Percentiles rank a stretch among this genome's conserved stretches.
These are phyloP conservation scores for Priceomyces medius DNA, from an alignment of 805 yeast genomes.

Conservation along the genomic window DNA sequence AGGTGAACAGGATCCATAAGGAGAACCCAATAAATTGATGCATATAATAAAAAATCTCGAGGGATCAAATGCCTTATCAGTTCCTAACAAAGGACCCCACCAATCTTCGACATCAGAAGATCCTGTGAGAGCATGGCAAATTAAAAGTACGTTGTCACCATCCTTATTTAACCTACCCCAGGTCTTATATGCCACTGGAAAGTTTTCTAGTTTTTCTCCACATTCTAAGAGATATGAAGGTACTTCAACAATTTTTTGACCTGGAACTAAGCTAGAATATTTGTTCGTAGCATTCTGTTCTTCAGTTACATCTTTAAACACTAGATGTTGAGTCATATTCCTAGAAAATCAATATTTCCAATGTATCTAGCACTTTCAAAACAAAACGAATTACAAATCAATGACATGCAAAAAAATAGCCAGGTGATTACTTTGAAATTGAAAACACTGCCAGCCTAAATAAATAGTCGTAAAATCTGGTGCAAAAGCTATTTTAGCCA, in stretches of 20 bases:
- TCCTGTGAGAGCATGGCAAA: constrained; percentile 95
- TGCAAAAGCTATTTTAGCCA: too few species aligned
- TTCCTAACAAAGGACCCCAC: constrained; percentile 97
- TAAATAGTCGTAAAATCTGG: too few species aligned
- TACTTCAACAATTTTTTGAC: constrained; percentile 75
- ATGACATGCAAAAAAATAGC: too few species aligned
- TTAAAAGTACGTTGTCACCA: constrained; percentile 78
- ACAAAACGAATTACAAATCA: too few species aligned
- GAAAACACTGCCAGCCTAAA: too few species aligned
- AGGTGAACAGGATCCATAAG: constrained; percentile 95
- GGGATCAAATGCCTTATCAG: constrained; percentile 87
- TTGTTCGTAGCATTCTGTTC: constrained; percentile 59
- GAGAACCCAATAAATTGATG: constrained; percentile 91
- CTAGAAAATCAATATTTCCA: too few species aligned
- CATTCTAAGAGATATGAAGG: constrained; percentile 78
- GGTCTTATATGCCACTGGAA: constrained; percentile 93
- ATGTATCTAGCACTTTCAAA: too few species aligned
- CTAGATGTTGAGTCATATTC: constrained; percentile 12
- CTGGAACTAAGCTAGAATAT: constrained; percentile 64
- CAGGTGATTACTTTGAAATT: too few species aligned
- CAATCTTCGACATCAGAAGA: constrained; percentile 94
- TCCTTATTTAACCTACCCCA: constrained; percentile 83
- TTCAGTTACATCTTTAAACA: constrained; percentile 41
- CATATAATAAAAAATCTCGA: constrained; percentile 82
- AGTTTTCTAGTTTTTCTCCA: constrained; percentile 66